Percentiles rank a stretch among this genome's conserved stretches.
These are phyloP conservation scores for Senna tora DNA, from an alignment of 306 rosid genomes.

Conservation along the genomic window DNA sequence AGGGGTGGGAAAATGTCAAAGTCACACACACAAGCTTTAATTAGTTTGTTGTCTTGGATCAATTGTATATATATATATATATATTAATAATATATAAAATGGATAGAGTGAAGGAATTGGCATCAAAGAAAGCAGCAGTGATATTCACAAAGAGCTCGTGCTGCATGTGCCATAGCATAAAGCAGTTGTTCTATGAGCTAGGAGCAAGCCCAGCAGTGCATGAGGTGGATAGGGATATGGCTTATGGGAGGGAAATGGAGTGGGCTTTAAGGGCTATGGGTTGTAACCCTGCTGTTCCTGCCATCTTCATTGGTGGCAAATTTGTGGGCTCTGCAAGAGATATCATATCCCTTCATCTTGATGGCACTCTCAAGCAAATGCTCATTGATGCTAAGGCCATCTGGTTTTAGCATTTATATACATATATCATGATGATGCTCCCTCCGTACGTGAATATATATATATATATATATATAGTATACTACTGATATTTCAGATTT, in stretches of 20 bases:
- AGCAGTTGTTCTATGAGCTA: slow-evolving; percentile 84
- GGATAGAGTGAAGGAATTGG: slow-evolving; percentile 85
- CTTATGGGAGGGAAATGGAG: slow-evolving; percentile 87
- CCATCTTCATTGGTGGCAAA: slow-evolving; percentile 91
- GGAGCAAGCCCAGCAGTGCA: slow-evolving; percentile 97
- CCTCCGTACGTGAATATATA: too few relatives aligned
- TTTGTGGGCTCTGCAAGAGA: slow-evolving; percentile 90
- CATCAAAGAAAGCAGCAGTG: slow-evolving; percentile 94
- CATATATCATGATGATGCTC: too few relatives aligned
- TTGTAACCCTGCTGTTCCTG: slow-evolving; percentile 91
- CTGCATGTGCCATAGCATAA: slow-evolving; percentile 92
- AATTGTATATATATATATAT: too few relatives aligned
- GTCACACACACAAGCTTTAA: slow-evolving; percentile 50
- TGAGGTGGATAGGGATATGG: slow-evolving; percentile 70
- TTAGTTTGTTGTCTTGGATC: too few relatives aligned
- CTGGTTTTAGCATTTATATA: slow-evolving; percentile 63
- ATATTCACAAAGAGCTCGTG: slow-evolving; percentile 95
- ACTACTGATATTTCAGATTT: neutral
- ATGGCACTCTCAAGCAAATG: slow-evolving; percentile 90
- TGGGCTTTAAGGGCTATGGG: slow-evolving; percentile 77
- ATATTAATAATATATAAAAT: too few relatives aligned
- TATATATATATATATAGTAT: too few relatives aligned
- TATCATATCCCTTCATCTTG: slow-evolving; percentile 88
- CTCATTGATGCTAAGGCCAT: slow-evolving; percentile 93
- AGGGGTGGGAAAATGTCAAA: slow-evolving; percentile 45